Evolutionary conservation across 1,284 basidiomycete species (phyloP).

Genomic region (Testicularia cyperi): DNA sequence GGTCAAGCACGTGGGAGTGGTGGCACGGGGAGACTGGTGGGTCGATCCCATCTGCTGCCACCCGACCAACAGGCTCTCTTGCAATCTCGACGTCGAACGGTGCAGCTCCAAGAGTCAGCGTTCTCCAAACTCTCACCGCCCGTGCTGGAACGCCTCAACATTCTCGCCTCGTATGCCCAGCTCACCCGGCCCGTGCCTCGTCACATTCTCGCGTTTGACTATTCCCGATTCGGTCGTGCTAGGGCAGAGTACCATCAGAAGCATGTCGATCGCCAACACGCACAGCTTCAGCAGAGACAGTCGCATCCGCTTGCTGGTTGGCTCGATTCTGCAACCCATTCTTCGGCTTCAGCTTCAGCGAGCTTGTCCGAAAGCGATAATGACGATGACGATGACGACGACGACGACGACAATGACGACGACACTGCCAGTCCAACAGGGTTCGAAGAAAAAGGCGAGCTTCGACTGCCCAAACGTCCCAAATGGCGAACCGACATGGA

Average conservation of each 20-base stretch:
- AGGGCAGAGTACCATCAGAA: slow-evolving; percentile 21
- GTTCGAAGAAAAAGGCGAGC: slow-evolving; percentile 21
- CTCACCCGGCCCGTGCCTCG: slow-evolving; percentile 26
- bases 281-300: slow-evolving; percentile 3
- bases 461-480: slow-evolving; percentile 41
- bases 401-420: slow-evolving; percentile 3
- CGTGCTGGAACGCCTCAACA: slow-evolving; percentile 40
- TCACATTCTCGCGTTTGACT: slow-evolving; percentile 18
- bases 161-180: slow-evolving; percentile 35
- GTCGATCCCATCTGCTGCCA: slow-evolving; percentile 15
- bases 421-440: slow-evolving; percentile 7
- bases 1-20: slow-evolving; percentile 5
- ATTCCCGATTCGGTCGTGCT: slow-evolving; percentile 30
- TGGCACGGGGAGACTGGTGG: slow-evolving; percentile 4
- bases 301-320: slow-evolving; percentile 21
- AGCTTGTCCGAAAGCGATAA: not conserved
- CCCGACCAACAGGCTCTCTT: slow-evolving; percentile 29
- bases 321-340: slow-evolving; percentile 2
- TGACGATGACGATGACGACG: slow-evolving; percentile 1
- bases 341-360: not conserved
- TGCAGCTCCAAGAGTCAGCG: slow-evolving; percentile 37
- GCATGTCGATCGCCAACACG: slow-evolving; percentile 6
- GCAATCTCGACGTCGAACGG: slow-evolving; percentile 23
- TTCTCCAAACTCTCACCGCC: slow-evolving; percentile 43
- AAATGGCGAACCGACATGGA: slow-evolving; percentile 41